Evolutionary conservation across 148 eudicot genomes (phyloP).

Genomic region (Polygonum maritimum): DNA sequence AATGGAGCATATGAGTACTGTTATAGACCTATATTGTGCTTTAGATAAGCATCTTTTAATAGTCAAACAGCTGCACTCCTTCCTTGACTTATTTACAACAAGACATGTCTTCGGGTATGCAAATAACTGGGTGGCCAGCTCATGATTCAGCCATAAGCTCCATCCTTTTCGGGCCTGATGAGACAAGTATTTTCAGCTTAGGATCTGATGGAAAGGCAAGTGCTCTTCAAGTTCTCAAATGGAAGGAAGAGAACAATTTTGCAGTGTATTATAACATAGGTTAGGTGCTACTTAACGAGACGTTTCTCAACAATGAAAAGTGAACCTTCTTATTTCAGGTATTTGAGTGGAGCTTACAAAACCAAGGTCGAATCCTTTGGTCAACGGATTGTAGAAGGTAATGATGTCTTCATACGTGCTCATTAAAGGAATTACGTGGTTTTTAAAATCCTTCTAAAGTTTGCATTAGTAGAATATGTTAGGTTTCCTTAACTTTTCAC

Average conservation of each 20-base stretch:
- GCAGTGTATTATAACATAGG: neutral
- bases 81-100: slow-evolving; percentile 19
- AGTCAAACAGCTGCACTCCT: neutral
- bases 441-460: neutral
- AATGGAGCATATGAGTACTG: neutral
- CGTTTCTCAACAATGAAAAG: neutral
- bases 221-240: slow-evolving; percentile 7
- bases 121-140: slow-evolving; percentile 98
- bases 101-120: slow-evolving; percentile 93
- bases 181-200: slow-evolving; percentile 89
- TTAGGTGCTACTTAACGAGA: neutral
- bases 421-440: neutral
- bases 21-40: neutral
- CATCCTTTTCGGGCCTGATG: slow-evolving; percentile 84
- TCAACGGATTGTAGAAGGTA: slow-evolving; percentile 93
- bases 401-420: neutral
- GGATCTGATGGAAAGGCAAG: slow-evolving; percentile 89
- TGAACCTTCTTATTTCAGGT: slow-evolving; percentile 34
- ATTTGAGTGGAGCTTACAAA: slow-evolving; percentile 95
- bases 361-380: slow-evolving; percentile 88
- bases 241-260: neutral
- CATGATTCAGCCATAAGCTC: slow-evolving; percentile 87
- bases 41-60: neutral
- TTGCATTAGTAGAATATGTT: neutral
- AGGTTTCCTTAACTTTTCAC: neutral